Percentiles rank a stretch among this genome's conserved stretches.
phyloP scores from a whole-genome alignment of 176 grass and related monocot species.

The Avena insularis region DNA sequence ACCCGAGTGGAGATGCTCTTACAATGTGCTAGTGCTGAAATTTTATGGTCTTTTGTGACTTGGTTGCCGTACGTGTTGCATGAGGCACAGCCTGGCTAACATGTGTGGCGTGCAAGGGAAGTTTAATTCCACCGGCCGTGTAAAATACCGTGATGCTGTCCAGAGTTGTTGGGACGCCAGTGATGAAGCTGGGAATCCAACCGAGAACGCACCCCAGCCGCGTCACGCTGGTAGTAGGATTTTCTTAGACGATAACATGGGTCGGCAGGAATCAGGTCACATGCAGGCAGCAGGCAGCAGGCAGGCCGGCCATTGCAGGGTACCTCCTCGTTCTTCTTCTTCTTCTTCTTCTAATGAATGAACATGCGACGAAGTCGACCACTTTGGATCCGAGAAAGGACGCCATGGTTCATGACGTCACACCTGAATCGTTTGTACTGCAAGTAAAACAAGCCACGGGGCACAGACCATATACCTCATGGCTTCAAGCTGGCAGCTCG shows the following conservation, averaged over 20 bases:
- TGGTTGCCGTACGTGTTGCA: not conserved
- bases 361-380: no score
- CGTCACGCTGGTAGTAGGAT: not conserved
- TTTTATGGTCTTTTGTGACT: not conserved
- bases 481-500: no score
- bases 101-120: slow-evolving; percentile 39
- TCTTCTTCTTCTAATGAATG: no score
- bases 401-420: no score
- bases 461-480: no score
- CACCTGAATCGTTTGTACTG: no score
- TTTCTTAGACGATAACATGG: not conserved
- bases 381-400: no score
- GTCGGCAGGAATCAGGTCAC: not conserved
- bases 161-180: not conserved
- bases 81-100: not conserved
- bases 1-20: no score
- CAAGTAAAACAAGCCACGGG: no score
- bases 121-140: not conserved
- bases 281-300: not conserved
- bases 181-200: not conserved
- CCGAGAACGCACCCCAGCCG: not conserved
- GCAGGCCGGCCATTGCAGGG: no score
- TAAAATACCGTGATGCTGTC: not conserved
- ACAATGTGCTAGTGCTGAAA: no score
- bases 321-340: no score